phyloP scores from a whole-genome alignment of 2,329 filamentous ascomycete species.

The Calonectria ilicicola region DNA sequence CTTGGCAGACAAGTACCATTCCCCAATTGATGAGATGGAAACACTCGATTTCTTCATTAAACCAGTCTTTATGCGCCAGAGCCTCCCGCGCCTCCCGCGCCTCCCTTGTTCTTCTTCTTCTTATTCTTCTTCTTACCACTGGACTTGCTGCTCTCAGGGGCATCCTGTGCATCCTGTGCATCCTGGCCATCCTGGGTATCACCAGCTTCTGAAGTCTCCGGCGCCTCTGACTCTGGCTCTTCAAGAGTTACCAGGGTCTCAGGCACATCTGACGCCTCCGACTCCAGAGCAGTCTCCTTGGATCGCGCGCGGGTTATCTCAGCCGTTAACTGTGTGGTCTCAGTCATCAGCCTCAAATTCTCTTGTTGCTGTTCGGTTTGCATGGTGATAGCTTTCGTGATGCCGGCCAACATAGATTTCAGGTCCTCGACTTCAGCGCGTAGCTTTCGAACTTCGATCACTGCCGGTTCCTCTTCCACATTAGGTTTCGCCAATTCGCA shows the following conservation, averaged over 20 bases:
- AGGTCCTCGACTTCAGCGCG: constrained; percentile 69
- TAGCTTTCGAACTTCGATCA: constrained; percentile 75
- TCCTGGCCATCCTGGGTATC: not conserved
- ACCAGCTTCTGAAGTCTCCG: constrained; percentile 28
- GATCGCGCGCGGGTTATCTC: constrained; percentile 2
- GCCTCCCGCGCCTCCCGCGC: constrained; percentile 28
- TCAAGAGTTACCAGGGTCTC: constrained; percentile 31
- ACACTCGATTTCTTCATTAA: not conserved
- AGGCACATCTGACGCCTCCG: constrained; percentile 15
- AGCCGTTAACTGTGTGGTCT: not conserved
- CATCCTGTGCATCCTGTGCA: not conserved
- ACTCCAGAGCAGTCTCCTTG: not conserved
- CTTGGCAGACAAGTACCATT: not conserved
- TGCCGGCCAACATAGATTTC: constrained; percentile 58
- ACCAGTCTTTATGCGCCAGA: constrained; percentile 24
- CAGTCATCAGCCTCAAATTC: not conserved
- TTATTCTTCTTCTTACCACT: constrained; percentile 42
- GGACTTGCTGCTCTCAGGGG: constrained; percentile 27
- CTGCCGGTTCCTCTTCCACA: constrained; percentile 81
- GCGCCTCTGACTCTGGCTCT: constrained; percentile 25
- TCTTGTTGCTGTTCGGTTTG: constrained; percentile 5
- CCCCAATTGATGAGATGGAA: not conserved
- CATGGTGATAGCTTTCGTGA: constrained; percentile 42
- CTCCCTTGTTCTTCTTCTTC: constrained; percentile 41
- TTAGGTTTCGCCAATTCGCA: constrained; percentile 84